phyloP scores from a whole-genome alignment of 129 eudicot species.

The Artemisia tridentata region DNA sequence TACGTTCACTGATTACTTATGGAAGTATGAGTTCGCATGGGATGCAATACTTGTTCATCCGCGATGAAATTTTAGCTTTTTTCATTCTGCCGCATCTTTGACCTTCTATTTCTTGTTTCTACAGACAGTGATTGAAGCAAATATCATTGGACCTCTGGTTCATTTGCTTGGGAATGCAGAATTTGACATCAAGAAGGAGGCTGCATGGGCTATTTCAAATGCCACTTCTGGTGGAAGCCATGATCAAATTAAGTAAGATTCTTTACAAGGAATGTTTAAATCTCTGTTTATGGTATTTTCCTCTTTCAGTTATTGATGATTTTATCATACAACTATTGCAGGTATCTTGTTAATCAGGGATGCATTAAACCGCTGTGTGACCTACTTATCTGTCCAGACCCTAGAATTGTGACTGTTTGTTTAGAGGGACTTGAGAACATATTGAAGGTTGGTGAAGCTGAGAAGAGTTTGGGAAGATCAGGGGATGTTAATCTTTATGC shows the following conservation, averaged over 20 bases:
- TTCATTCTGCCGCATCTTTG: background rate
- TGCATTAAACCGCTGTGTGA: slow-evolving; percentile 85
- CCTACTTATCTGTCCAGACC: slow-evolving; percentile 81
- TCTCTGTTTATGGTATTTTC: background rate
- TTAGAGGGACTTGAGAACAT: slow-evolving; percentile 88
- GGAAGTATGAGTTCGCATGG: background rate
- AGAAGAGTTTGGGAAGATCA: slow-evolving; percentile 57
- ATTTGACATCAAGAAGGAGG: slow-evolving; percentile 88
- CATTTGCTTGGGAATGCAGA: slow-evolving; percentile 78
- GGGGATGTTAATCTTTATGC: slow-evolving; percentile 66
- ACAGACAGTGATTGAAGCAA: slow-evolving; percentile 73
- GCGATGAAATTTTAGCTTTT: background rate
- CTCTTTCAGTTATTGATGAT: background rate
- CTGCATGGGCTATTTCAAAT: slow-evolving; percentile 95
- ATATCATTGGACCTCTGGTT: slow-evolving; percentile 66
- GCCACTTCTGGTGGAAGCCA: slow-evolving; percentile 95
- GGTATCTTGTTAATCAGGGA: slow-evolving; percentile 73
- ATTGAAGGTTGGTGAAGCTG: slow-evolving; percentile 73
- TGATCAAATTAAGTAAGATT: slow-evolving; percentile 74
- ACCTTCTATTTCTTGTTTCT: slow-evolving; percentile 12
- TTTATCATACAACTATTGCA: slow-evolving; percentile 22
- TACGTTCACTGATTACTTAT: background rate
- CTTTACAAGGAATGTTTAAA: background rate
- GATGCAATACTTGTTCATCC: background rate
- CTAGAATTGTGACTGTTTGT: slow-evolving; percentile 87